Base-by-base conservation (phyloP, 495 filamentous ascomycete species). In the Margaritispora aquatica region DNA sequence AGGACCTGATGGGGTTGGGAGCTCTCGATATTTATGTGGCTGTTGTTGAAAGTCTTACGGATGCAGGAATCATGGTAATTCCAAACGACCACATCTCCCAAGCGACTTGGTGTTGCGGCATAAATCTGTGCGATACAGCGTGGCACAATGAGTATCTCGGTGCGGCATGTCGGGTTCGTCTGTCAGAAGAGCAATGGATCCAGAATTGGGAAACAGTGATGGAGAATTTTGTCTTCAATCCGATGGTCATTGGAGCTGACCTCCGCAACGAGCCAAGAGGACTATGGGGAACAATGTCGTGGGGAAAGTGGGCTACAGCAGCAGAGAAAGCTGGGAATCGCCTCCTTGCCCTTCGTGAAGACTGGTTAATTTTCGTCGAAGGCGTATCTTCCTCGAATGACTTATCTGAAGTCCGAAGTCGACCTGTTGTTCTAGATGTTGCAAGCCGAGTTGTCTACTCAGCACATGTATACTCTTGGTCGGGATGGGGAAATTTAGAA, bases 361-460 rank as follows among this genome's bases (percentile, higher is more conserved):
- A 84, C 68, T 86, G 81, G 81, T 65, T 86, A 38, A 81, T 86
- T 63, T 63, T 86, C 44, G 79, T 86, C 36, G 83, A 80, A 59
- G 83, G 83, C 21, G 80, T 80, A 13, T 80, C 81, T 58, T 82
- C 79, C 0, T 75, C 76, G 27, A 85, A 85, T 68, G 79, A 85
- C 61, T 70, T 84, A 2, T 70, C 72, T 4, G 77, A 76, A 2
- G 82, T 73, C 13, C 66, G 63, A 9, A 64, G 63, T 19, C 74
- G 82, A 38, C 83, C 81, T 8, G 70, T 86, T 9, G 66, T 68
- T 44, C 75, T 85, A 47, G 78, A 79, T 57, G 63, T 81, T 15
- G 66, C 71, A 2, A 59, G 78, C 56, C 72, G 76, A 0, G 73
- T 85, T 15, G 81, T 85, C n/a, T 86, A 85, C 67, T 81, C 78